Percentiles rank a stretch among this genome's conserved stretches.
These are phyloP conservation scores for Apophysomyces ossiformis DNA, from an alignment of 371 early-diverging fungal species.

Conservation along the genomic window DNA sequence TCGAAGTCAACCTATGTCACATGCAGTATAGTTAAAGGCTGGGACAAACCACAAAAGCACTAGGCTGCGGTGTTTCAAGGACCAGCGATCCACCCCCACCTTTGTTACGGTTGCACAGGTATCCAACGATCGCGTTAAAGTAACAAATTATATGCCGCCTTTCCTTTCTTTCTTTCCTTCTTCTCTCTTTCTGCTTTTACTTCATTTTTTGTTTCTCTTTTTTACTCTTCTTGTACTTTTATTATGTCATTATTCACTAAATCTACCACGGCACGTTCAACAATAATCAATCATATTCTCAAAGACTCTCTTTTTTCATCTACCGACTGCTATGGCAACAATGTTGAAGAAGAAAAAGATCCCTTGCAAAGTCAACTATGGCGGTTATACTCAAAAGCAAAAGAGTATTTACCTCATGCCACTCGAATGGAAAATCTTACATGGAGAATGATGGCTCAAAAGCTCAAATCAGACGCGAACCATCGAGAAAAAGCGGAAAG, in stretches of 20 bases:
- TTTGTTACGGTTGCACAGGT: slow-evolving; percentile 3
- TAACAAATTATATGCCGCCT: slow-evolving; percentile 11
- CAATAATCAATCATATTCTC: slow-evolving; percentile 18
- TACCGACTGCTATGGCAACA: slow-evolving; percentile 15
- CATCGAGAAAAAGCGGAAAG: background rate
- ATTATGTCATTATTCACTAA: background rate
- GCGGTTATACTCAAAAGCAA: slow-evolving; percentile 65
- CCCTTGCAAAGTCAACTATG: slow-evolving; percentile 58
- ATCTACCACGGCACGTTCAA: slow-evolving; percentile 8
- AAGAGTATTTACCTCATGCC: slow-evolving; percentile 57
- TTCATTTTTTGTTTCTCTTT: slow-evolving; percentile 5
- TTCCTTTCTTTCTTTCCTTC: background rate
- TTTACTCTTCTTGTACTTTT: background rate
- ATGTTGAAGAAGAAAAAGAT: slow-evolving; percentile 39
- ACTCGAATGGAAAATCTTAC: slow-evolving; percentile 61
- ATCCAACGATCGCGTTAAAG: slow-evolving; percentile 6
- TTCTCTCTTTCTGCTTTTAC: background rate
- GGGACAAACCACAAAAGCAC: slow-evolving; percentile 2
- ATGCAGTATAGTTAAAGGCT: background rate
- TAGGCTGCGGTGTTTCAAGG: slow-evolving; percentile 2
- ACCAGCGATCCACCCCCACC: slow-evolving; percentile 5
- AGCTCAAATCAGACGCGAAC: slow-evolving; percentile 37
- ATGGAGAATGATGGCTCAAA: slow-evolving; percentile 66
- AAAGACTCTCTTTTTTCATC: slow-evolving; percentile 18
- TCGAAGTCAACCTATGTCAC: background rate